Evolutionary conservation across 2,329 filamentous ascomycete species (phyloP).

Genomic region (Cordyceps javanica): DNA sequence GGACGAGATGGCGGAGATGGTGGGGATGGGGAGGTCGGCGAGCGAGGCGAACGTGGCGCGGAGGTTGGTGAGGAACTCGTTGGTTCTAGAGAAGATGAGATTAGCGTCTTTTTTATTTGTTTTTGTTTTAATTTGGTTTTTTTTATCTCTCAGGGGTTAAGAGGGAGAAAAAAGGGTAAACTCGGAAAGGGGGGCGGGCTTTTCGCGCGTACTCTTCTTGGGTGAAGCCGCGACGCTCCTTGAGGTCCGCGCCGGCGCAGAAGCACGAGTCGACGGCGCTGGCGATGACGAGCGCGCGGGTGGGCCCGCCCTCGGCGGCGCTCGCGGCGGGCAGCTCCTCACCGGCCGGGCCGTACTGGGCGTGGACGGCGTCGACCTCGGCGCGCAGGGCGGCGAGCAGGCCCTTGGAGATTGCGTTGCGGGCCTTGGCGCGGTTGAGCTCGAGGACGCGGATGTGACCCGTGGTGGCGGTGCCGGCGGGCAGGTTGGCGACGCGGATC

Average conservation of each 20-base stretch:
- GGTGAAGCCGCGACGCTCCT: constrained; percentile 74
- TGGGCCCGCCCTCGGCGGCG: constrained; percentile 47
- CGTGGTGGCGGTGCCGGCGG: constrained; percentile 67
- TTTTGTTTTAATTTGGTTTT: no score
- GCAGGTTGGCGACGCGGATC: constrained; percentile 67
- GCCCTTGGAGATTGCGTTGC: constrained; percentile 83
- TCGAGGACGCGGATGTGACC: constrained; percentile 86
- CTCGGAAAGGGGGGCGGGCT: not conserved
- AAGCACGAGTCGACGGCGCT: constrained; percentile 84
- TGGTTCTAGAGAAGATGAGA: constrained; percentile 50
- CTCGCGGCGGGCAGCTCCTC: constrained; percentile 45
- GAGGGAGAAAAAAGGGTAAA: no score
- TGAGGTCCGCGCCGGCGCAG: constrained; percentile 91
- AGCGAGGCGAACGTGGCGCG: constrained; percentile 70
- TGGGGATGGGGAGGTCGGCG: constrained; percentile 74
- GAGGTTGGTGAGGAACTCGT: constrained; percentile 69
- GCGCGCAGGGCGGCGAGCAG: constrained; percentile 66
- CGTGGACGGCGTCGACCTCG: constrained; percentile 66
- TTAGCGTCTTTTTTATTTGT: constrained; percentile 5
- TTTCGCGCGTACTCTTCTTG: constrained; percentile 66
- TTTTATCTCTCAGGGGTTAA: no score
- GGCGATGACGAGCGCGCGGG: constrained; percentile 75
- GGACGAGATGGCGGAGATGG: constrained; percentile 81
- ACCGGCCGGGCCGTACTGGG: constrained; percentile 50
- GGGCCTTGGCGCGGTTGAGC: constrained; percentile 74